These are phyloP conservation scores for Allodekkera sacchari DNA, from an alignment of 805 yeast species.

Conservation along the genomic window DNA sequence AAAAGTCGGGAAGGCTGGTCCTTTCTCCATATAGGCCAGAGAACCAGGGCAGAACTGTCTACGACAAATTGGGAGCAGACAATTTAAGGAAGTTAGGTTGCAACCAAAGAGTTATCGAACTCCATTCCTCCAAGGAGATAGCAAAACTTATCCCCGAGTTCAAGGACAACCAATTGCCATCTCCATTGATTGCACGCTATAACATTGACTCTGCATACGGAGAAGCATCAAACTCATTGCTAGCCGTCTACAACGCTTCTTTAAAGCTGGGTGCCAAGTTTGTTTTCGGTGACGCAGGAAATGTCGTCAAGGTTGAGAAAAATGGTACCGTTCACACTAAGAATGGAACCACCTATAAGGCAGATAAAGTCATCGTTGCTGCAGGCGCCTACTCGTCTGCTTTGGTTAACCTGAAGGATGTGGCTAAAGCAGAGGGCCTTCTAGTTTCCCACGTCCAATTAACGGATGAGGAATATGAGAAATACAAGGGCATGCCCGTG, in stretches of 20 bases:
- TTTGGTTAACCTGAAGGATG: constrained; percentile 27
- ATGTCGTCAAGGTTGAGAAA: constrained; percentile 10
- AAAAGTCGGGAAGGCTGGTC: constrained; percentile 22
- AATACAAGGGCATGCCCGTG: constrained; percentile 27
- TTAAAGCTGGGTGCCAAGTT: constrained; percentile 26
- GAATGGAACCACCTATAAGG: constrained; percentile 19
- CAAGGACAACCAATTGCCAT: constrained; percentile 11
- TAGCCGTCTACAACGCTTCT: constrained; percentile 21
- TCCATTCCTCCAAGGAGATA: constrained; percentile 10
- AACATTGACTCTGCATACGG: constrained; percentile 20
- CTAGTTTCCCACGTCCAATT: constrained; percentile 33
- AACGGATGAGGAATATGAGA: constrained; percentile 22
- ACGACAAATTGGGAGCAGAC: constrained; percentile 18
- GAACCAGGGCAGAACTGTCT: constrained; percentile 24
- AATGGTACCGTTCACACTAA: constrained; percentile 16
- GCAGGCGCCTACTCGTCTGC: constrained; percentile 33
- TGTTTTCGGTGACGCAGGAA: constrained; percentile 18
- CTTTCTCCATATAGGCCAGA: constrained; percentile 19
- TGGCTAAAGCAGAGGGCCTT: constrained; percentile 32
- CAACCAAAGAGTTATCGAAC: constrained; percentile 17
- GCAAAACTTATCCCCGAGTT: constrained; percentile 15
- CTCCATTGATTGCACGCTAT: constrained; percentile 6
- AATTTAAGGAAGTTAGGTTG: constrained; percentile 15
- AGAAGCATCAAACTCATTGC: constrained; percentile 27
- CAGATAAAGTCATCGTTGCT: constrained; percentile 24